These are phyloP conservation scores for Colletotrichum siamense DNA, from an alignment of 2,329 filamentous ascomycete species.

Conservation along the genomic window DNA sequence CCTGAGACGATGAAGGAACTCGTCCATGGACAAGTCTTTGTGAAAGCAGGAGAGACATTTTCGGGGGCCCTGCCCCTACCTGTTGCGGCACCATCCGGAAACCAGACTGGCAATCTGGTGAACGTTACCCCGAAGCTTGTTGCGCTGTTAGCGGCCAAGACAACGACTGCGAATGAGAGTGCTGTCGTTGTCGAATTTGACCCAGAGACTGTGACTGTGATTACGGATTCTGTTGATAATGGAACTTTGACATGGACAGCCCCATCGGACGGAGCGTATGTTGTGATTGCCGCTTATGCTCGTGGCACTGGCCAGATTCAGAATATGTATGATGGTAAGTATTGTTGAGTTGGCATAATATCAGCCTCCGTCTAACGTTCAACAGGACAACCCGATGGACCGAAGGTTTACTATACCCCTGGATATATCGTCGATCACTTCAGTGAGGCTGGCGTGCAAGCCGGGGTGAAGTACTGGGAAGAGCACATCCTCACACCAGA, in stretches of 20 bases:
- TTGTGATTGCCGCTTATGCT: not conserved
- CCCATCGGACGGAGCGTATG: not conserved
- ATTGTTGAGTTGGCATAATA: fast-evolving
- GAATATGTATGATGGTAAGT: not conserved
- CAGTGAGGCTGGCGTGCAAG: not conserved
- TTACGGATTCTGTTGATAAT: not conserved
- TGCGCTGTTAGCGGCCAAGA: not conserved
- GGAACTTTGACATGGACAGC: not conserved
- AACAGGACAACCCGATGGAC: not conserved
- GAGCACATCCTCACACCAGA: not conserved
- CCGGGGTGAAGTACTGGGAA: not conserved
- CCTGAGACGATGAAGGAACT: not conserved
- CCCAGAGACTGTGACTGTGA: not conserved
- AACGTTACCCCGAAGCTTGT: not conserved
- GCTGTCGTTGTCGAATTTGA: not conserved
- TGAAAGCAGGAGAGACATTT: not conserved
- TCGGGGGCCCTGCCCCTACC: not conserved
- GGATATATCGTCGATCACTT: not conserved
- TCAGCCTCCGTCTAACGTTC: not conserved
- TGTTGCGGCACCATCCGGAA: not conserved
- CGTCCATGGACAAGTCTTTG: not conserved
- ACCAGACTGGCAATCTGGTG: not conserved
- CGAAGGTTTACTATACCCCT: not conserved
- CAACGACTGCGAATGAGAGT: not conserved
- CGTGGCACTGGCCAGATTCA: not conserved